Conservation (phyloP, 768 basidiomycete species). For the Megacollybia marginata region DNA sequence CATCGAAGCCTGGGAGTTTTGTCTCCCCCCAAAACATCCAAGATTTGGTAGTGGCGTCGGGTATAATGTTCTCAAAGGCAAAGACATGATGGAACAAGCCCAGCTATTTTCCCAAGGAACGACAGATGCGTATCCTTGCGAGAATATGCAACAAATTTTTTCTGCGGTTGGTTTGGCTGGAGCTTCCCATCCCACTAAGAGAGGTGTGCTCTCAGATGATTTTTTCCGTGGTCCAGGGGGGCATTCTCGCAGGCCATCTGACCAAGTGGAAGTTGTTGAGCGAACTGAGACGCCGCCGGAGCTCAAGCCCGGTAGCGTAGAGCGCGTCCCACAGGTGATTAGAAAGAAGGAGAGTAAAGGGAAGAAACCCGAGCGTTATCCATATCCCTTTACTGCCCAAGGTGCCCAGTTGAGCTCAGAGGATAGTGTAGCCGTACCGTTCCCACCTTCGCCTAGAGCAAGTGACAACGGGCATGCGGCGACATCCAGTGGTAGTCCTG, state of each 20-base stretch:
- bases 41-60: too few relatives aligned
- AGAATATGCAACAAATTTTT: slow-evolving; percentile 52
- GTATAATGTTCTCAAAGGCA: too few relatives aligned
- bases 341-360: slow-evolving; percentile 40
- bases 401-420: slow-evolving; percentile 55
- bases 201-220: slow-evolving; percentile 55
- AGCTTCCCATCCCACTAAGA: slow-evolving; percentile 44
- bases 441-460: slow-evolving; percentile 57
- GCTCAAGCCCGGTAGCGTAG: slow-evolving; percentile 14
- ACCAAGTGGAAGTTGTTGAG: slow-evolving; percentile 12
- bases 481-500: slow-evolving; percentile 19
- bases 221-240: slow-evolving; percentile 52
- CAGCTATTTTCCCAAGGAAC: too few relatives aligned
- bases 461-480: slow-evolving; percentile 20
- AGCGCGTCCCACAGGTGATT: slow-evolving; percentile 37
- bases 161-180: slow-evolving; percentile 48
- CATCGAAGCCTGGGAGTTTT: slow-evolving; percentile 78
- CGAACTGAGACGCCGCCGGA: slow-evolving; percentile 19
- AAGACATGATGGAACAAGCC: too few relatives aligned
- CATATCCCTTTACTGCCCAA: slow-evolving; percentile 66
- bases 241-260: background rate
- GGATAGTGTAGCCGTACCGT: slow-evolving; percentile 48
- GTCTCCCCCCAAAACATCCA: slow-evolving; percentile 27
- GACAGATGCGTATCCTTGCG: slow-evolving; percentile 15
- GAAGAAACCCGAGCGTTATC: slow-evolving; percentile 39